These are phyloP conservation scores for Auxenochlorella pyrenoidosa DNA, from an alignment of 139 green algal species.

Conservation along the genomic window DNA sequence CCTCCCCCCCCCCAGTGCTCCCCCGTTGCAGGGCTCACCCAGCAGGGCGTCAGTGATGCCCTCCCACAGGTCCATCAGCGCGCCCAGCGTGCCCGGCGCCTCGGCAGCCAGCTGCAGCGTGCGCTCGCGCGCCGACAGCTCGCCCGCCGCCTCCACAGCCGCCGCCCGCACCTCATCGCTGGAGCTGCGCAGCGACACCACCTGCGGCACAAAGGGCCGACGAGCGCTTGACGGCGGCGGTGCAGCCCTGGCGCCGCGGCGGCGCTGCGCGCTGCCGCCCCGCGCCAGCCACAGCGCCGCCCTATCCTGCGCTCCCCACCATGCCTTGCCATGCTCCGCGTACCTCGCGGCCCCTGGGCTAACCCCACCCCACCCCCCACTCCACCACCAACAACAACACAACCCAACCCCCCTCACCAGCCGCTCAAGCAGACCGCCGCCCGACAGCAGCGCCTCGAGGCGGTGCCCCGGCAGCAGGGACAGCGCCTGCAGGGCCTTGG, in stretches of 20 bases:
- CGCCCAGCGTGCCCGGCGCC: background rate
- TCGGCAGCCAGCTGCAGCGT: background rate
- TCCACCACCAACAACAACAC: no score
- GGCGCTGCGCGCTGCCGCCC: no score
- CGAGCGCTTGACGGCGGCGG: no score
- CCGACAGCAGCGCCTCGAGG: slow-evolving; percentile 28
- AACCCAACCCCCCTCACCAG: slow-evolving; percentile 30
- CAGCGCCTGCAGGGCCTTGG: slow-evolving; percentile 38
- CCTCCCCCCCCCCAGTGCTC: no score
- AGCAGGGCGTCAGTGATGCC: slow-evolving; percentile 17
- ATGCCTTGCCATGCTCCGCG: no score
- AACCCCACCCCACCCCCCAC: no score
- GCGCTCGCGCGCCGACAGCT: background rate
- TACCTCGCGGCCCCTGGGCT: no score
- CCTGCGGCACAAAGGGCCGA: no score
- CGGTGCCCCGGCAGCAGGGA: slow-evolving; percentile 38
- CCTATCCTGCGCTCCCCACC: no score
- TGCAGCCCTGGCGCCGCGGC: no score
- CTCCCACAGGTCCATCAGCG: slow-evolving; percentile 39
- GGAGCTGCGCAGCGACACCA: slow-evolving; percentile 15
- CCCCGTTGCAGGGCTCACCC: background rate
- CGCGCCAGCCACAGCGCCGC: no score
- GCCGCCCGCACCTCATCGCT: slow-evolving; percentile 36
- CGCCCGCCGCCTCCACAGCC: background rate
- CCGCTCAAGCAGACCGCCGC: slow-evolving; percentile 1